Conservation (phyloP, 2,329 filamentous ascomycete genomes). For the Blastomyces parvus region DNA sequence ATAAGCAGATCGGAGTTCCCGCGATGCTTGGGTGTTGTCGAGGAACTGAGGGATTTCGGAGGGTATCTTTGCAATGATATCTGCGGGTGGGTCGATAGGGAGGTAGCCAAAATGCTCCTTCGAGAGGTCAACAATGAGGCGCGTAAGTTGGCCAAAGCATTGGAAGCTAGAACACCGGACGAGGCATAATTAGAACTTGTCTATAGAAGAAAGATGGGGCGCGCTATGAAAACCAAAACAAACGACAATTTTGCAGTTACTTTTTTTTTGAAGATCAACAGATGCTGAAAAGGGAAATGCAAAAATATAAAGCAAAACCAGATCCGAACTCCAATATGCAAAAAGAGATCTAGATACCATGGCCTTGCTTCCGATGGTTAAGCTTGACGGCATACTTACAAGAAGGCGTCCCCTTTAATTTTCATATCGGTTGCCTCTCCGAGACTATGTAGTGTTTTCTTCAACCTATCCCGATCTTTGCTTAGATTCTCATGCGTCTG, state of each 20-base stretch:
- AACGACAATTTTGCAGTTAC: slow-evolving; percentile 7
- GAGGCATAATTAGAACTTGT: slow-evolving; percentile 34
- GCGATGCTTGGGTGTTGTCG: slow-evolving; percentile 43
- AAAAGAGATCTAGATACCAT: slow-evolving; percentile 13
- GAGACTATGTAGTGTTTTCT: slow-evolving; percentile 42
- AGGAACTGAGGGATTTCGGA: slow-evolving; percentile 46
- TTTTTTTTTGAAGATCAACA: neutral
- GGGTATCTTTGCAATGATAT: slow-evolving; percentile 44
- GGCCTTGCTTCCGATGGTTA: slow-evolving; percentile 2
- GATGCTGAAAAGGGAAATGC: slow-evolving; percentile 10
- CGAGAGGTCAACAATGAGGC: slow-evolving; percentile 44
- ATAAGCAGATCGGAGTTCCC: slow-evolving; percentile 45
- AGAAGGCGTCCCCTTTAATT: slow-evolving; percentile 42
- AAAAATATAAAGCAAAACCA: slow-evolving; percentile 12
- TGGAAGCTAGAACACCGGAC: slow-evolving; percentile 37
- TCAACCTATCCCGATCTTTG: slow-evolving; percentile 43
- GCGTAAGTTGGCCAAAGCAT: slow-evolving; percentile 43
- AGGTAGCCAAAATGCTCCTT: slow-evolving; percentile 45
- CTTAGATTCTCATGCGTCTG: slow-evolving; percentile 43
- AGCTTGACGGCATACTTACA: slow-evolving; percentile 34
- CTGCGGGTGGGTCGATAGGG: slow-evolving; percentile 42
- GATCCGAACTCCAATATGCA: slow-evolving; percentile 13
- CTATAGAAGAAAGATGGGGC: slow-evolving; percentile 24
- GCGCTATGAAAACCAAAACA: neutral
- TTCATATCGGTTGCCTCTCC: slow-evolving; percentile 44